Evolutionary conservation across 73 alveolate genomes (phyloP).

Genomic region (Paramecium sexaurelia): DNA sequence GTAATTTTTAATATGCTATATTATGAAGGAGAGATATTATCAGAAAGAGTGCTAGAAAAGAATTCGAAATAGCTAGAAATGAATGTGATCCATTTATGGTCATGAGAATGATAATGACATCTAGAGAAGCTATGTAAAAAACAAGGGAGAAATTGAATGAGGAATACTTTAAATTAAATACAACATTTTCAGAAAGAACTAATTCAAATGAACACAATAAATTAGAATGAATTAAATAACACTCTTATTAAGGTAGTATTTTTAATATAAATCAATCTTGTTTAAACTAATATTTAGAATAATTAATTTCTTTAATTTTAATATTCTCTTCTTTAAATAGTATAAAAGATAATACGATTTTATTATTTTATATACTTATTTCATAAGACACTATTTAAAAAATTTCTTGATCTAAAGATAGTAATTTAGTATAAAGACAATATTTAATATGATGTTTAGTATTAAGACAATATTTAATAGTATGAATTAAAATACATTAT

Average conservation of each 20-base stretch:
- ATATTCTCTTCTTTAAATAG: too few species aligned
- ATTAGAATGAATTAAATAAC: not conserved
- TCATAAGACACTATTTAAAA: too few species aligned
- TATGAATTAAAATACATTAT: too few species aligned
- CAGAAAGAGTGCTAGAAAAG: conserved; percentile 66
- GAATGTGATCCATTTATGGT: conserved; percentile 64
- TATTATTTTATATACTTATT: too few species aligned
- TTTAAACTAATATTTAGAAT: too few species aligned
- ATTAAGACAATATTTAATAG: too few species aligned
- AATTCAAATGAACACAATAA: not conserved
- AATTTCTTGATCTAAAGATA: too few species aligned
- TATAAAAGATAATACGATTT: too few species aligned
- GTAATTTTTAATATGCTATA: not conserved
- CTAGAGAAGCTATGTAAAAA: conserved; percentile 66
- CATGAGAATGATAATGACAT: conserved; percentile 66
- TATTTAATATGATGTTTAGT: too few species aligned
- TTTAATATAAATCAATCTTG: too few species aligned
- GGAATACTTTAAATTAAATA: conserved; percentile 5
- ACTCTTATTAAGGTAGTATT: not conserved
- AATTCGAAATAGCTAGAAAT: conserved; percentile 64
- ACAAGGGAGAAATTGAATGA: conserved; percentile 63
- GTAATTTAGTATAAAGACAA: too few species aligned
- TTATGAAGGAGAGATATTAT: conserved; percentile 60
- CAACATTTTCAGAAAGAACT: not conserved
- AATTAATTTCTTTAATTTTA: too few species aligned